A percentile compares a stretch with the other conserved stretches of the same genome.
These are phyloP conservation scores for Mortierella hygrophila DNA, from an alignment of 192 early-diverging fungal species.

Conservation along the genomic window DNA sequence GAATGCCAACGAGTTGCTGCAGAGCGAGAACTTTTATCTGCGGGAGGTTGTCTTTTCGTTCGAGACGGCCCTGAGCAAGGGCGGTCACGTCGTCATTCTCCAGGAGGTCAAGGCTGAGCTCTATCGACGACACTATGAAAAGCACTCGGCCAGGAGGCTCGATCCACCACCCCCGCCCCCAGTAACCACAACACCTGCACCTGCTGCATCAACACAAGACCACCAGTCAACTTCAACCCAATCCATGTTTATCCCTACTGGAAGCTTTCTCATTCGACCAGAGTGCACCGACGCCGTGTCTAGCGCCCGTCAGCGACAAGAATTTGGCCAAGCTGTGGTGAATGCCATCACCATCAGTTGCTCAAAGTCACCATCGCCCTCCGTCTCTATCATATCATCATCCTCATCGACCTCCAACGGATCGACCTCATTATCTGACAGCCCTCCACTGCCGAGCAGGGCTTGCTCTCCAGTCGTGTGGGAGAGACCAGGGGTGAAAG, in stretches of 20 bases:
- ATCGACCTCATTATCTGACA: not conserved
- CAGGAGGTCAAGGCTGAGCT: constrained; percentile 54
- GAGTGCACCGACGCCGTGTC: not conserved
- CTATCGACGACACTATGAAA: constrained; percentile 50
- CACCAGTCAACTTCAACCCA: not conserved
- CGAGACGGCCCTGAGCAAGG: constrained; percentile 52
- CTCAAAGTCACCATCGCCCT: constrained; percentile 17
- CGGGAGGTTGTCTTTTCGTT: constrained; percentile 60
- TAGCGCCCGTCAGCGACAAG: constrained; percentile 10
- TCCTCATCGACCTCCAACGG: not conserved
- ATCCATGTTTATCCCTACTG: constrained; percentile 19
- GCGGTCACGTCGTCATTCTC: constrained; percentile 27
- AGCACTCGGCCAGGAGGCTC: constrained; percentile 23
- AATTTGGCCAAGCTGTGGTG: constrained; percentile 10
- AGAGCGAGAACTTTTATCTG: constrained; percentile 60
- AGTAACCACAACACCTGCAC: not conserved
- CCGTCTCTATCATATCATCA: not conserved
- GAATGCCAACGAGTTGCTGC: constrained; percentile 44
- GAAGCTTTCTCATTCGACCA: not conserved
- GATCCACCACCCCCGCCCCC: not conserved
- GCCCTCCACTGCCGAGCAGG: not conserved
- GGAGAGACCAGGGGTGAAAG: not conserved
- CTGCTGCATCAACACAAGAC: not conserved
- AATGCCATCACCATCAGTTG: not conserved
- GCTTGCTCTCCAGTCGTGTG: not conserved